phyloP scores from a whole-genome alignment of 805 yeast species.

The Metschnikowia continentalis region DNA sequence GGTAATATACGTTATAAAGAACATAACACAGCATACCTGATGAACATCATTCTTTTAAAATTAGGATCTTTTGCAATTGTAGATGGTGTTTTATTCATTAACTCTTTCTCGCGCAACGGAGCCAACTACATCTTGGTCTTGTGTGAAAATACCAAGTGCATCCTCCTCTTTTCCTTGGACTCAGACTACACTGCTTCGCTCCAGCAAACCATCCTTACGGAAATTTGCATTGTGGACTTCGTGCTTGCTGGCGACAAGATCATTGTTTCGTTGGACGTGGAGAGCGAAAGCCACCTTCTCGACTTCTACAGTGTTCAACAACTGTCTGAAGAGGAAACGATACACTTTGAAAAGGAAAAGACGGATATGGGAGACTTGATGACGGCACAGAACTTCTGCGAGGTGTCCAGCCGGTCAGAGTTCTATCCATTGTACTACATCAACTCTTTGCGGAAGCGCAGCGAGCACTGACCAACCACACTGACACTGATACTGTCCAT shows the following conservation, averaged over 20 bases:
- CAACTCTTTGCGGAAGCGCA: constrained; percentile 54
- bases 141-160: constrained; percentile 48
- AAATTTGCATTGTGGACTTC: constrained; percentile 27
- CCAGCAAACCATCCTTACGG: constrained; percentile 27
- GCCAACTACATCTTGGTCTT: constrained; percentile 38
- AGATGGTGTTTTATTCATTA: no score
- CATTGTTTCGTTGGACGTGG: constrained; percentile 32
- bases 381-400: constrained; percentile 25
- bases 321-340: constrained; percentile 8
- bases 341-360: constrained; percentile 7
- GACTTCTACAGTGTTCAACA: constrained; percentile 20
- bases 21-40: no score
- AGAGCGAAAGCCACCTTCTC: constrained; percentile 24
- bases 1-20: no score
- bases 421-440: constrained; percentile 48
- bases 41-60: no score
- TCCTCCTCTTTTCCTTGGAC: constrained; percentile 35
- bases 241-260: constrained; percentile 17
- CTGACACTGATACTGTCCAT: no score
- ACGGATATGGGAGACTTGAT: constrained; percentile 21
- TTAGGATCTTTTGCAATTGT: no score
- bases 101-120: constrained; percentile 18
- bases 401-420: constrained; percentile 32
- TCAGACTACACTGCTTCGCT: constrained; percentile 24
- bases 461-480: constrained; percentile 45